Evolutionary conservation across 192 early-diverging fungal species (phyloP).

Genomic region (Gamsiella multidivaricata): DNA sequence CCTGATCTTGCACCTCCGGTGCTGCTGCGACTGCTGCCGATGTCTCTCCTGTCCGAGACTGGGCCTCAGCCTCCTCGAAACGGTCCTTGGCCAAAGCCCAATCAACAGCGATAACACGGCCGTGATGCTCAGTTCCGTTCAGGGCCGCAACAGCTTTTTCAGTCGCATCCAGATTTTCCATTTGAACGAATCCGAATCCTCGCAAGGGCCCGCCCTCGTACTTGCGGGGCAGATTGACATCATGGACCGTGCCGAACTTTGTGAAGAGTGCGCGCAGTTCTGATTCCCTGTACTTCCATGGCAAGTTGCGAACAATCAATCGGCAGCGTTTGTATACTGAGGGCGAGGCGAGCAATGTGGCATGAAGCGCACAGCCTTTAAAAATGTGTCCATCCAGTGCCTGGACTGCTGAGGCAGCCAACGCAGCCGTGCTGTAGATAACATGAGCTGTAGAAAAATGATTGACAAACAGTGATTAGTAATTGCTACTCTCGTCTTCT

Average conservation of each 20-base stretch:
- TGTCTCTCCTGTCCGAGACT: slow-evolving; percentile 57
- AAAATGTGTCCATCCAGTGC: slow-evolving; percentile 79
- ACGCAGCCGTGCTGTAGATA: slow-evolving; percentile 54
- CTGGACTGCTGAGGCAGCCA: slow-evolving; percentile 68
- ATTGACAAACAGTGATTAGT: not conserved
- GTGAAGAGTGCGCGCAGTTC: slow-evolving; percentile 76
- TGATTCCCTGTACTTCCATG: slow-evolving; percentile 76
- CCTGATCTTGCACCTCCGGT: slow-evolving; percentile 53
- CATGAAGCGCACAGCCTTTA: slow-evolving; percentile 73
- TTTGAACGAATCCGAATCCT: slow-evolving; percentile 95
- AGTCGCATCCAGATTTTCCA: slow-evolving; percentile 76
- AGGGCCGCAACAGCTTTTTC: slow-evolving; percentile 75
- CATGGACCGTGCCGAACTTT: slow-evolving; percentile 74
- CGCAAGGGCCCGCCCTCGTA: slow-evolving; percentile 76
- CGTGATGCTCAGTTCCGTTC: slow-evolving; percentile 76
- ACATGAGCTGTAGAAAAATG: slow-evolving; percentile 54
- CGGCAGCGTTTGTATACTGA: slow-evolving; percentile 72
- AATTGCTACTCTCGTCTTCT: not conserved
- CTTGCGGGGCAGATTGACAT: slow-evolving; percentile 80
- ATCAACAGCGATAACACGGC: slow-evolving; percentile 85
- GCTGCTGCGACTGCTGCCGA: slow-evolving; percentile 49
- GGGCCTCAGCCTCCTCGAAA: slow-evolving; percentile 72
- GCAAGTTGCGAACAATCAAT: slow-evolving; percentile 89
- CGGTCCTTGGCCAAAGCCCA: slow-evolving; percentile 83
- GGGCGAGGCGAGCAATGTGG: slow-evolving; percentile 31